Base-by-base conservation (phyloP, 495 filamentous ascomycete species). In the Clavariopsis aquatica region DNA sequence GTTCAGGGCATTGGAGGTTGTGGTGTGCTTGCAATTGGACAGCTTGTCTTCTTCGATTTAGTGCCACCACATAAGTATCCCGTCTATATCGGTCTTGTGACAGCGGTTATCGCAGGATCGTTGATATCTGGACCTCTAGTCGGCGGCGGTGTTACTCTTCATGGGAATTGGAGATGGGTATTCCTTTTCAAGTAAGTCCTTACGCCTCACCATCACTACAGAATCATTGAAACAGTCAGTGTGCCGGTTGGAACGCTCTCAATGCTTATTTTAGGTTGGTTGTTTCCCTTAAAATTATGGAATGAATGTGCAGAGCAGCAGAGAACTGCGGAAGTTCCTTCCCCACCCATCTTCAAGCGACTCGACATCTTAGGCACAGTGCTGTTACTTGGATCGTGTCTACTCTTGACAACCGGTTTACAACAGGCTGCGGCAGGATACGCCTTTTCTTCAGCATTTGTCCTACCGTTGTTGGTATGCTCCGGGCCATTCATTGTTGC, bases 121-220 rank as follows among this genome's bases (percentile, higher is more conserved):
- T 72, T 75, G 47, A 71, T 78, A 9, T 52, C 80, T 1, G 82
- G 81, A 20, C 82, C 78, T 23, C 62, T 83, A n/a, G 54, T 80
- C 5, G 76, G 78, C 24, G 81, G 79, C 10, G 51, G 73, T 31
- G 73, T 79, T 36, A 67, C 64, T 4, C 54, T 74, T 27, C 65
- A 72, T 29, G 71, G 71, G 10, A 71, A 68, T 1, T 82, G 78
- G 79, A 69, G 77, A 24, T 82, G 76, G 80, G 29, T 20, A 6
- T 60, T 60, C 20, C 57, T 60, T 22, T 2, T 52, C 43, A 60
- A 60, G 57, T 60, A 36, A 4, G 45, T 13, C 57, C 23, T 7
- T 52, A 6, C 13, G 7, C 20, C 27, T 2, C 23, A 4, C 20
- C 10, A 52, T 23, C 12, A 13, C 9, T 15, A 6, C 27, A 27